These are phyloP conservation scores for Jatropha podagrica DNA, from an alignment of 441 rosid genomes.

Conservation along the genomic window DNA sequence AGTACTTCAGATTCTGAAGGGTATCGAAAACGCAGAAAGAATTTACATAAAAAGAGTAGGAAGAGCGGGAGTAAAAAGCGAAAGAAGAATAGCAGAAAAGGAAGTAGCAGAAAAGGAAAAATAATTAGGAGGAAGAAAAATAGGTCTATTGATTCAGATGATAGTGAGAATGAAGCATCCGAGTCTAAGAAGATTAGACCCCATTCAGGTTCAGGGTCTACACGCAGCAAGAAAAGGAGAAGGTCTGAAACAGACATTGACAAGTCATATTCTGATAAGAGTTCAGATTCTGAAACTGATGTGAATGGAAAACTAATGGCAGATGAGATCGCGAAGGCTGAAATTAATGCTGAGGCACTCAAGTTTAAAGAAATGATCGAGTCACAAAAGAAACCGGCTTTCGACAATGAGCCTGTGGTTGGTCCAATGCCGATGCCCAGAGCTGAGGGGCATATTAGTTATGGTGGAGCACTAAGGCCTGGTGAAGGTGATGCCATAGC, in stretches of 20 bases:
- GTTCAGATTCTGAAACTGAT: slow-evolving; percentile 41
- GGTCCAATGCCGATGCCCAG: slow-evolving; percentile 90
- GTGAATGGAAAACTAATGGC: slow-evolving; percentile 21
- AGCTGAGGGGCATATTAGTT: slow-evolving; percentile 91
- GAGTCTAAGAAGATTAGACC: slow-evolving; percentile 42
- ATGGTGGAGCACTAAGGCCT: slow-evolving; percentile 94
- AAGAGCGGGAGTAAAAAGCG: slow-evolving; percentile 18
- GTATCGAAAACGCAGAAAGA: slow-evolving; percentile 42
- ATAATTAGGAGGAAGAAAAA: slow-evolving; percentile 41
- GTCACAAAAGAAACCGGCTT: slow-evolving; percentile 66
- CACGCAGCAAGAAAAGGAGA: slow-evolving; percentile 36
- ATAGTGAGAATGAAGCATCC: slow-evolving; percentile 42
- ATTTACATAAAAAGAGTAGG: slow-evolving; percentile 40
- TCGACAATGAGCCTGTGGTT: slow-evolving; percentile 62
- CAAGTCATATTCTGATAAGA: slow-evolving; percentile 20
- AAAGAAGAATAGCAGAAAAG: slow-evolving; percentile 30
- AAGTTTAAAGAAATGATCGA: slow-evolving; percentile 72
- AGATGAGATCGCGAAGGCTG: slow-evolving; percentile 48
- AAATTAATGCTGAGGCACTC: slow-evolving; percentile 61
- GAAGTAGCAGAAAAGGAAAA: slow-evolving; percentile 29
- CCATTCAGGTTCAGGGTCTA: slow-evolving; percentile 29
- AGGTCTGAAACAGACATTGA: slow-evolving; percentile 45
- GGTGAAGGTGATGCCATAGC: slow-evolving; percentile 99
- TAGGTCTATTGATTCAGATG: slow-evolving; percentile 55
- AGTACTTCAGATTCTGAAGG: slow-evolving; percentile 44